phyloP scores from a whole-genome alignment of 306 rosid species.

The Malus orientalis region DNA sequence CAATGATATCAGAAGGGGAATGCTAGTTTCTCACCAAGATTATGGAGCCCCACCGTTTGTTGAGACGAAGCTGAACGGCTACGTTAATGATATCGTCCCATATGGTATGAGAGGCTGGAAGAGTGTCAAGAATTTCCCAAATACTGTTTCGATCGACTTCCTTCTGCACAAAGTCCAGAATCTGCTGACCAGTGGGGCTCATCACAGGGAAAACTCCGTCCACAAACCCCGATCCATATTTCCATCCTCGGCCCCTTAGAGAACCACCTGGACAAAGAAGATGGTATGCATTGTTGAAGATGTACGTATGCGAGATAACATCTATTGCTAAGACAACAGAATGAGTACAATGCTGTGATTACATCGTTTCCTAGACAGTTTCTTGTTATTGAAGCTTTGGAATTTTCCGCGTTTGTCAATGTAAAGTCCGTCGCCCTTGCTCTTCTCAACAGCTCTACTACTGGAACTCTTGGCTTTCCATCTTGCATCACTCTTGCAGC shows the following conservation, averaged over 20 bases:
- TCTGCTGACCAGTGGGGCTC: conserved; percentile 59
- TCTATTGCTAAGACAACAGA: conserved; percentile 5
- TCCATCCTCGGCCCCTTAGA: conserved; percentile 86
- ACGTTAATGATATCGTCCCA: conserved; percentile 87
- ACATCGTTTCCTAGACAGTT: conserved; percentile 75
- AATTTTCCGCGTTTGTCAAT: conserved; percentile 68
- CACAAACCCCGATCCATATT: conserved; percentile 92
- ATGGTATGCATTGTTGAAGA: conserved; percentile 14
- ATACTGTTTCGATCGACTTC: conserved; percentile 40
- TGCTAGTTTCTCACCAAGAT: conserved; percentile 47
- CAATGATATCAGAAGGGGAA: not conserved
- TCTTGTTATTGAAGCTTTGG: conserved; percentile 76
- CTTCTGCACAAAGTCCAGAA: conserved; percentile 53
- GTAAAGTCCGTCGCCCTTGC: conserved; percentile 61
- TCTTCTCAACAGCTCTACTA: conserved; percentile 47
- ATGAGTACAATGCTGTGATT: conserved; percentile 11
- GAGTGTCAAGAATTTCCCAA: conserved; percentile 55
- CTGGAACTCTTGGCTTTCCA: conserved; percentile 40
- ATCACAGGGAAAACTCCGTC: conserved; percentile 86
- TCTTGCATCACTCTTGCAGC: conserved; percentile 15
- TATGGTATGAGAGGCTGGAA: conserved; percentile 60
- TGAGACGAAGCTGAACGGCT: conserved; percentile 81
- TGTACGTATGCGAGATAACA: not conserved
- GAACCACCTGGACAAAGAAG: conserved; percentile 66
- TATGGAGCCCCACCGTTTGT: conserved; percentile 67